These are phyloP conservation scores for Leishmania tropica DNA, from an alignment of 208 protist genomes.

Conservation along the genomic window DNA sequence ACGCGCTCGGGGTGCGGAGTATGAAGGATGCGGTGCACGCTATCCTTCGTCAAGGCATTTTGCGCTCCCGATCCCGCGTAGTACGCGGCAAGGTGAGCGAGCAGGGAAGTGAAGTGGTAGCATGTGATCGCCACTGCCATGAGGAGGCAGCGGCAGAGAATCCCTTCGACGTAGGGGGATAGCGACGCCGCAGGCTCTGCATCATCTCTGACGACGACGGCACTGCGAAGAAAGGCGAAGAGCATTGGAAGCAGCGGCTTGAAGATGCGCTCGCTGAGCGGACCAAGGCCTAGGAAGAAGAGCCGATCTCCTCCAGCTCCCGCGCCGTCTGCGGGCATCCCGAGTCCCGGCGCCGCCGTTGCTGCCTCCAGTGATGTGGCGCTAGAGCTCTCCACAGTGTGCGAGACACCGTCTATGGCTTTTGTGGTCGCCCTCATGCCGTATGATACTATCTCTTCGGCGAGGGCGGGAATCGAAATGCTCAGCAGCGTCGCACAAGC, in stretches of 20 bases:
- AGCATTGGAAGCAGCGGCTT: constrained; percentile 23
- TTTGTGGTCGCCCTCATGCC: constrained; percentile 15
- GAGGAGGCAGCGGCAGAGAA: constrained; percentile 48
- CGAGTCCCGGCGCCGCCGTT: background rate
- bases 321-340: background rate
- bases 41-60: constrained; percentile 37
- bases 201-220: background rate
- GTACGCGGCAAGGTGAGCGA: constrained; percentile 56
- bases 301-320: background rate
- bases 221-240: constrained; percentile 11
- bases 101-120: constrained; percentile 57
- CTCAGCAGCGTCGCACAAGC: constrained; percentile 41
- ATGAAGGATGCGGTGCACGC: constrained; percentile 38
- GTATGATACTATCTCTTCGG: constrained; percentile 55
- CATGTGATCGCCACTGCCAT: constrained; percentile 37
- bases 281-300: constrained; percentile 4
- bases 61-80: constrained; percentile 43
- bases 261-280: constrained; percentile 24
- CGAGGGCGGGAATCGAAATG: constrained; percentile 45
- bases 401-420: constrained; percentile 3
- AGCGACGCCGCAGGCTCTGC: background rate
- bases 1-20: constrained; percentile 54
- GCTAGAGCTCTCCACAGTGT: background rate
- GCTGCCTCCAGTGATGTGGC: constrained; percentile 1
- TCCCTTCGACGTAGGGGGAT: constrained; percentile 26